Conservation (phyloP, 345 rosid species). For the Rhodomyrtus tomentosa region DNA sequence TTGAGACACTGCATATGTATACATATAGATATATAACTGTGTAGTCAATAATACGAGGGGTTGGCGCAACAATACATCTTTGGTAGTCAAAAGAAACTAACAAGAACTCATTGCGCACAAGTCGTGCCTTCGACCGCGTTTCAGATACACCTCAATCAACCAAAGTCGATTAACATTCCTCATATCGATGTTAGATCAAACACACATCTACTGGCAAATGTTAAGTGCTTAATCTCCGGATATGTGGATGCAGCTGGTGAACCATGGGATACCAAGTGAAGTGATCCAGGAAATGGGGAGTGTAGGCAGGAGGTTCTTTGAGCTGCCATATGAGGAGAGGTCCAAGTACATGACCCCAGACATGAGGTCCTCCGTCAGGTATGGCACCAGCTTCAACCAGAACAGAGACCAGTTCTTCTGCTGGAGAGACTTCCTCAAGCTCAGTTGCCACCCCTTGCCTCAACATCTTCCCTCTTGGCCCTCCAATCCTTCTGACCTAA, state of each 20-base stretch:
- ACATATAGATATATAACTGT: neutral
- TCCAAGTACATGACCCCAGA: conserved; percentile 26
- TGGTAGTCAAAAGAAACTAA: neutral
- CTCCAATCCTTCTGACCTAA: conserved; percentile 16
- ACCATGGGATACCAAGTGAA: conserved; percentile 15
- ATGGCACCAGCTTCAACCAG: conserved; percentile 32
- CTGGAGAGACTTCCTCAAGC: conserved; percentile 40
- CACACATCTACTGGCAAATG: neutral
- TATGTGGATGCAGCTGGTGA: conserved; percentile 14
- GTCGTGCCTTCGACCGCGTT: neutral
- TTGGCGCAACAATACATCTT: neutral
- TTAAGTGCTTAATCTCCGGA: neutral
- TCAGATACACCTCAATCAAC: neutral
- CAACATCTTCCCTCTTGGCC: conserved; percentile 25
- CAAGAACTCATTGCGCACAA: neutral
- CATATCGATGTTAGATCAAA: neutral
- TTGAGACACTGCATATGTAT: neutral
- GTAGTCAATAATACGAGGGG: neutral
- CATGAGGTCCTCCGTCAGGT: conserved; percentile 17
- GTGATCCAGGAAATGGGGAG: conserved; percentile 2
- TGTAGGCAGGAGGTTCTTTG: conserved; percentile 14
- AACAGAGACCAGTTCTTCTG: conserved; percentile 19
- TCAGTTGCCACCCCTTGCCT: conserved; percentile 17
- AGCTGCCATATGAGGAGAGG: conserved; percentile 26
- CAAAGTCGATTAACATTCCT: neutral